Conservation (phyloP, 2,329 filamentous ascomycete genomes). For the Calonectria naviculata region DNA sequence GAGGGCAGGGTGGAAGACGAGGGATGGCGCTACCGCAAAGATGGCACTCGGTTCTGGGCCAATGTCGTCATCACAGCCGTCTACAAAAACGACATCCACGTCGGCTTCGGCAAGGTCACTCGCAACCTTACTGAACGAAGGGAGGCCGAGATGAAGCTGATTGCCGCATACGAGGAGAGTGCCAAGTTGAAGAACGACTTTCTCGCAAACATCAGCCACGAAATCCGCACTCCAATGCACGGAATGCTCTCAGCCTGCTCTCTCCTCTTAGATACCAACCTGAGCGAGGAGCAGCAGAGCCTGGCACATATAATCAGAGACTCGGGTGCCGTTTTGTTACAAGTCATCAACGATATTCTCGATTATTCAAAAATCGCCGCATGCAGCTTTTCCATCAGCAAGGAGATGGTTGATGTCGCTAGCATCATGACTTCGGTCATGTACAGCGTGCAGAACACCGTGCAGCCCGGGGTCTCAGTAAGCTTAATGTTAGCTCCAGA, state of each 20-base stretch:
- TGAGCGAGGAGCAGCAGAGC: conserved; percentile 66
- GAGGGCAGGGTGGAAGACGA: conserved; percentile 69
- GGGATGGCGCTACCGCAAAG: conserved; percentile 68
- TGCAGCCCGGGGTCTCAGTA: conserved; percentile 59
- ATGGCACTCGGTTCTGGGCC: conserved; percentile 70
- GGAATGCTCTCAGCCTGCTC: conserved; percentile 70
- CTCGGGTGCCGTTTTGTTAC: conserved; percentile 67
- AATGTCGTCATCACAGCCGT: conserved; percentile 70
- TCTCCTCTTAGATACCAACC: conserved; percentile 64
- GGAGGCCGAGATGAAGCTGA: conserved; percentile 64
- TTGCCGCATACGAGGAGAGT: conserved; percentile 70
- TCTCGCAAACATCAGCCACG: conserved; percentile 72
- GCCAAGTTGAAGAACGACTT: conserved; percentile 72
- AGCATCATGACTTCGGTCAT: conserved; percentile 60
- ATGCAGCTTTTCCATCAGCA: conserved; percentile 66
- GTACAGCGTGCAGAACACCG: conserved; percentile 58
- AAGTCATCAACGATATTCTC: conserved; percentile 74
- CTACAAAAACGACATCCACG: conserved; percentile 61
- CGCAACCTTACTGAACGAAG: conserved; percentile 67
- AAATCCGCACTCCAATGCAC: conserved; percentile 74
- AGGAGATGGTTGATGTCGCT: conserved; percentile 61
- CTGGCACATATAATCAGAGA: conserved; percentile 68
- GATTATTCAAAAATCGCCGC: conserved; percentile 73
- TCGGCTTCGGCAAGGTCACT: conserved; percentile 70
- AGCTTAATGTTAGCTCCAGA: conserved; percentile 55